phyloP scores from a whole-genome alignment of 306 rosid species.

The Ormosia semicastrata region DNA sequence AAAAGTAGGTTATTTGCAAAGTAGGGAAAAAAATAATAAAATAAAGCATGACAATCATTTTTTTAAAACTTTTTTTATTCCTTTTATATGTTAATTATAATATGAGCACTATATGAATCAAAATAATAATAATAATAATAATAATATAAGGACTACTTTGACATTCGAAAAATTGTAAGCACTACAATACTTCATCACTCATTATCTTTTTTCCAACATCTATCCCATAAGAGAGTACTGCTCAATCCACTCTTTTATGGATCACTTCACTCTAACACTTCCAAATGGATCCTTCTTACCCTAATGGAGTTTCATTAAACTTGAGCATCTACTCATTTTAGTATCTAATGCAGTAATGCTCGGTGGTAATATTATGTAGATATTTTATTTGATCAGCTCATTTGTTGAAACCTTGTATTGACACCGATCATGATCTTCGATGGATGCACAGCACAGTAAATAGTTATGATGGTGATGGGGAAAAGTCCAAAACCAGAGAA shows the following conservation, averaged over 20 bases:
- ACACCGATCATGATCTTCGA: background rate
- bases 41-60: background rate
- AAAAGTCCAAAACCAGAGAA: background rate
- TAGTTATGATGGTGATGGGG: background rate
- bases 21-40: background rate
- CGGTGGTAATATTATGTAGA: background rate
- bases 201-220: background rate
- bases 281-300: background rate
- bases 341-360: background rate
- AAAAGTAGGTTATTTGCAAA: background rate
- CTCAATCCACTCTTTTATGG: background rate
- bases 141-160: background rate
- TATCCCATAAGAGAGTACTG: background rate
- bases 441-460: background rate
- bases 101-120: background rate
- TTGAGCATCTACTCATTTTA: background rate
- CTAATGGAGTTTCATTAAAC: background rate
- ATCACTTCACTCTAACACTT: background rate
- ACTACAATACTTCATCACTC: background rate
- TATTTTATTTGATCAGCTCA: background rate
- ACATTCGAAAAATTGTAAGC: background rate
- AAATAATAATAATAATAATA: background rate
- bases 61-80: background rate
- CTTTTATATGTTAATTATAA: background rate
- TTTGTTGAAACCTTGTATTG: background rate